Conservation (phyloP, 805 yeast genomes). For the Kregervanrija fluxuum region DNA sequence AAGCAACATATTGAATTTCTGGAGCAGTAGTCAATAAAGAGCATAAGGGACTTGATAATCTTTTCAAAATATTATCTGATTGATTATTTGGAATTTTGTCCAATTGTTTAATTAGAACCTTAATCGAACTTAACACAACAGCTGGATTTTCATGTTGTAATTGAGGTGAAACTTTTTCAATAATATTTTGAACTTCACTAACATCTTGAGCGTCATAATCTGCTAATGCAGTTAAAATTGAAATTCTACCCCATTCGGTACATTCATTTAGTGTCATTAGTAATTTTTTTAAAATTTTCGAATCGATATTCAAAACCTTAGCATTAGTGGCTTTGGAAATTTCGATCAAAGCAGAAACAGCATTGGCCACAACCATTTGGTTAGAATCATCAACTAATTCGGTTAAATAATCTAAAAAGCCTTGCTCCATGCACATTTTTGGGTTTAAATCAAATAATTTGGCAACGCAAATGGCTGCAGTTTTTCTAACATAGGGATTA, state of each 20-base stretch:
- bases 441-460: conserved; percentile 84
- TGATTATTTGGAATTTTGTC: conserved; percentile 35
- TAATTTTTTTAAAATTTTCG: conserved; percentile 48
- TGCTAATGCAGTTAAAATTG: conserved; percentile 75
- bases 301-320: conserved; percentile 31
- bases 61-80: conserved; percentile 46
- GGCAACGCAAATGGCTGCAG: conserved; percentile 97
- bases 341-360: conserved; percentile 79
- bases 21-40: conserved; percentile 84
- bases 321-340: conserved; percentile 35
- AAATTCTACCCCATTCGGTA: conserved; percentile 97
- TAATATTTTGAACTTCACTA: conserved; percentile 72
- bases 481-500: conserved; percentile 94
- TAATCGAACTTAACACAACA: conserved; percentile 80
- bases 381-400: conserved; percentile 74
- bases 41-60: conserved; percentile 78
- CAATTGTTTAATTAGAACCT: conserved; percentile 67
- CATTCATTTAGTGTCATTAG: conserved; percentile 88
- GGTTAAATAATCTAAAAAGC: conserved; percentile 66
- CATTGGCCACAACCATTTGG: conserved; percentile 97
- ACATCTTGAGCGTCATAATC: conserved; percentile 53
- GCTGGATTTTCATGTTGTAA: conserved; percentile 96
- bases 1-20: conserved; percentile 90
- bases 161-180: conserved; percentile 89
- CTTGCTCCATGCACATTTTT: conserved; percentile 75